Percentiles rank a stretch among this genome's conserved stretches.
phyloP scores from a whole-genome alignment of 2,329 filamentous ascomycete species.

The Talaromyces sp. region DNA sequence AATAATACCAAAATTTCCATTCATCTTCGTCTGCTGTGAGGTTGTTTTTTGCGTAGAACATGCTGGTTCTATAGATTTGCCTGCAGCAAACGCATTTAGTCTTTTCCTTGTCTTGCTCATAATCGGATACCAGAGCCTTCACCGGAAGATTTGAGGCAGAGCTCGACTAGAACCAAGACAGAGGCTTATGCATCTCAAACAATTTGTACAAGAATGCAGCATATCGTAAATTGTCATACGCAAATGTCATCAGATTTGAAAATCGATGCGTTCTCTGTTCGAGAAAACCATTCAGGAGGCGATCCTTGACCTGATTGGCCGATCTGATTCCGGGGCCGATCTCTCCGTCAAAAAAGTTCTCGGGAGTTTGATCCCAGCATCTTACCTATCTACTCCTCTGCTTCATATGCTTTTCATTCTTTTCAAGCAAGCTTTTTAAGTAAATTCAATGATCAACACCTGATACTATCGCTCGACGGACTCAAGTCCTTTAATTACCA shows the following conservation, averaged over 20 bases:
- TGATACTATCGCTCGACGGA: slow-evolving; percentile 2
- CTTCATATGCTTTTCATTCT: neutral
- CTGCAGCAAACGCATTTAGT: neutral
- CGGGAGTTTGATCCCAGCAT: slow-evolving; percentile 5
- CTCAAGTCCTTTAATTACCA: neutral
- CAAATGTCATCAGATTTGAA: neutral
- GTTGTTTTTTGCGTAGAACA: neutral
- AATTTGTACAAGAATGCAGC: neutral
- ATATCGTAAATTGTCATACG: neutral
- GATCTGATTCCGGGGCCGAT: slow-evolving; percentile 9
- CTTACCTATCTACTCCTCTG: neutral
- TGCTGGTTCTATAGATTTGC: neutral
- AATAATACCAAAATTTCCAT: slow-evolving; percentile 30
- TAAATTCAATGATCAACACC: slow-evolving; percentile 10
- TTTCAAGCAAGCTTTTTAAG: neutral
- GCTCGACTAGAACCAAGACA: neutral
- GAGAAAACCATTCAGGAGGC: slow-evolving; percentile 1
- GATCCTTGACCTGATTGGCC: slow-evolving; percentile 12
- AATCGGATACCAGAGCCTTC: neutral
- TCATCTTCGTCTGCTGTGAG: neutral
- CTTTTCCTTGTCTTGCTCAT: neutral
- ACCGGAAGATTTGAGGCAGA: neutral
- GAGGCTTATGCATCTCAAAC: neutral
- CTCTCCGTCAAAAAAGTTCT: slow-evolving; percentile 18
- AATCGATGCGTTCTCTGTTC: neutral